Percentiles rank a stretch among this genome's conserved stretches.
Conservation (phyloP, 1,284 basidiomycete species). For the Stereum hirsutum region DNA sequence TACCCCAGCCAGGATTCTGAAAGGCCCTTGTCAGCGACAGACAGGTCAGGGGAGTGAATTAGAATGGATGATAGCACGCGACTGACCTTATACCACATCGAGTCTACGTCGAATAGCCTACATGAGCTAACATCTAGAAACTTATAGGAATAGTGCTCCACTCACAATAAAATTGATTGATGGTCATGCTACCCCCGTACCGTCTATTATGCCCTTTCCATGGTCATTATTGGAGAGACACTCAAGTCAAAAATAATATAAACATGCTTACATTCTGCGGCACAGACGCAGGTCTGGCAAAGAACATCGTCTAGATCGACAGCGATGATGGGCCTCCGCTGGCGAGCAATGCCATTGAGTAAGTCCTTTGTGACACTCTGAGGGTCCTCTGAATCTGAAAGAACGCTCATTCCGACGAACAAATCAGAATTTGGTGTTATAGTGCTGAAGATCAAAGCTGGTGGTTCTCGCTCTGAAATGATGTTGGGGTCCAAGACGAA, state of each 20-base stretch:
- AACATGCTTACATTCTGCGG: slow-evolving; percentile 52
- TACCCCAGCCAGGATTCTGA: slow-evolving; percentile 65
- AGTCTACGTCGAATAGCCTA: slow-evolving; percentile 3
- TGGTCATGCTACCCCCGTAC: slow-evolving; percentile 30
- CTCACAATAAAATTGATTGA: slow-evolving; percentile 46
- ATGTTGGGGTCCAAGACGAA: no score
- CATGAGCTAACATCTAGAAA: slow-evolving; percentile 3
- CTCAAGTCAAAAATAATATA: neutral
- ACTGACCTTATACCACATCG: slow-evolving; percentile 11
- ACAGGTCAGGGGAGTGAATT: neutral
- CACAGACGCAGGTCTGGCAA: slow-evolving; percentile 49
- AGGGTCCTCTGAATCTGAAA: no score
- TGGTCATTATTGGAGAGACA: neutral
- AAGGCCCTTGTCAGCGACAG: no score
- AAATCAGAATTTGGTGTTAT: no score
- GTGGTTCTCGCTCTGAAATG: no score
- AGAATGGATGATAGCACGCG: slow-evolving; percentile 3
- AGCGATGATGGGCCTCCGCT: slow-evolving; percentile 36
- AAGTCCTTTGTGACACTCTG: no score
- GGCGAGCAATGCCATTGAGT: neutral
- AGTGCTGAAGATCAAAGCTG: no score
- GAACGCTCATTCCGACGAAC: no score
- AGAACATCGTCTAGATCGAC: slow-evolving; percentile 70
- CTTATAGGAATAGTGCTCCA: slow-evolving; percentile 4
- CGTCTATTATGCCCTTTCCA: slow-evolving; percentile 54